Percentiles rank a stretch among this genome's conserved stretches.
phyloP scores from a whole-genome alignment of 768 basidiomycete species.

The Wakefieldia striispora region DNA sequence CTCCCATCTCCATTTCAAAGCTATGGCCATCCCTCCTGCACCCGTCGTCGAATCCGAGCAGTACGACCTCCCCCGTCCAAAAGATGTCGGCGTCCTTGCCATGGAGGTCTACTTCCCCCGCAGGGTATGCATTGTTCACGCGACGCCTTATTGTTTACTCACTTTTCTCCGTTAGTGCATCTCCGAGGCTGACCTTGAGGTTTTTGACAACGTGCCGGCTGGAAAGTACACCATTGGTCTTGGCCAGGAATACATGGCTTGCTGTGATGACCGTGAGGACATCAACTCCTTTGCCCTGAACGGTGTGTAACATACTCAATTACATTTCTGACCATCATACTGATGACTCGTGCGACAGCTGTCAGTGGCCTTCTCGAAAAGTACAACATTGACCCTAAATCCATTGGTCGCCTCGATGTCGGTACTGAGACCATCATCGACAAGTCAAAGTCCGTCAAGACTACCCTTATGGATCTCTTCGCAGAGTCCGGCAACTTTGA shows the following conservation, averaged over 20 bases:
- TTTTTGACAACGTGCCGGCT: constrained; percentile 87
- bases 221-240: constrained; percentile 99
- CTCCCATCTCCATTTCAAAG: neutral
- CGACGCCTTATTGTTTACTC: constrained; percentile 7
- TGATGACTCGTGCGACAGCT: constrained; percentile 43
- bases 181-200: constrained; percentile 92
- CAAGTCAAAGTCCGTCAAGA: constrained; percentile 99
- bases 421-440: constrained; percentile 99
- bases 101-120: constrained; percentile 95
- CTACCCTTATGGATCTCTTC: constrained; percentile 98
- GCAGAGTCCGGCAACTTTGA: constrained; percentile 90
- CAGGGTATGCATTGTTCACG: constrained; percentile 53
- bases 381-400: constrained; percentile 93
- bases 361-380: constrained; percentile 89
- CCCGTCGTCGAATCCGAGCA: constrained; percentile 10
- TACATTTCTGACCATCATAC: neutral
- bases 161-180: constrained; percentile 62
- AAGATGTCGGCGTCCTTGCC: constrained; percentile 92
- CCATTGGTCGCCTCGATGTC: constrained; percentile 96
- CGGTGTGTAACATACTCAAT: constrained; percentile 48
- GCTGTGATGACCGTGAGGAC: constrained; percentile 97
- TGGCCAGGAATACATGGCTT: constrained; percentile 98
- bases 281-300: constrained; percentile 97
- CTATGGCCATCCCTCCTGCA: constrained; percentile 26
- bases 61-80: constrained; percentile 53